Base-by-base conservation (phyloP, 768 basidiomycete genomes). In the Collybia nuda region DNA sequence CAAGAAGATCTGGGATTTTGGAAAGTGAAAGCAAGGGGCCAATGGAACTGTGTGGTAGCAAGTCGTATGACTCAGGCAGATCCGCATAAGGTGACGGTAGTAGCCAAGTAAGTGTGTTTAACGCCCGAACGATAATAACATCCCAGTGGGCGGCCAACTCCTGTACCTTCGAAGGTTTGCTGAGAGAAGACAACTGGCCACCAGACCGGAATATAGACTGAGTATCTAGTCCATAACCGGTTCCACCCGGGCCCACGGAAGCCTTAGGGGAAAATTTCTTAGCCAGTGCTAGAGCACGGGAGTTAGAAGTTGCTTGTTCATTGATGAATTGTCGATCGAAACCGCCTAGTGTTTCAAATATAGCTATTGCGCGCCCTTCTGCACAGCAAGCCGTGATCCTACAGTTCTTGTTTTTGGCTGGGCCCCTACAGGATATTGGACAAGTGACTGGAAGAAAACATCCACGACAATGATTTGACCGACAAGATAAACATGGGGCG, bases 231-330 rank as follows among this genome's bases (percentile, higher is more conserved):
- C 72, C 70, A 58, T 81, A 81, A 5, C 80, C 79, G 12, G 78
- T 80, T 1, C 79, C 79, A 3, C 79, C 77, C 5, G 76, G 78
- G n/a, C 79, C 79, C 2, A 80, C 77, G 26, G 64, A 65, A 42
- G 47, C 37, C 26, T 52, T 52, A 23, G 47, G 45, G 8, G 22
- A 48, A 12, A 46, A 48, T 15, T 58, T 62, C 7, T 63, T 62
- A 9, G 67, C 57, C 11, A 71, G 56, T 5, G 65, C 67, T 26
- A 57, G 58, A 4, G 73, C 72, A 1, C 79, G 70, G 26, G 67
- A 64, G 7, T 71, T 67, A n/a, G 74, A 65, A 0, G 59, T 70
- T 3, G 66, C 65, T 11, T 65, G 66, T 59, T 80, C 78, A 17
- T 64, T 61, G 2, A 79, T 61, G 54, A 70, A 74, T 23, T 73